Evolutionary conservation across 2,329 filamentous ascomycete genomes (phyloP).

Genomic region (Amylocarpus encephaloides): DNA sequence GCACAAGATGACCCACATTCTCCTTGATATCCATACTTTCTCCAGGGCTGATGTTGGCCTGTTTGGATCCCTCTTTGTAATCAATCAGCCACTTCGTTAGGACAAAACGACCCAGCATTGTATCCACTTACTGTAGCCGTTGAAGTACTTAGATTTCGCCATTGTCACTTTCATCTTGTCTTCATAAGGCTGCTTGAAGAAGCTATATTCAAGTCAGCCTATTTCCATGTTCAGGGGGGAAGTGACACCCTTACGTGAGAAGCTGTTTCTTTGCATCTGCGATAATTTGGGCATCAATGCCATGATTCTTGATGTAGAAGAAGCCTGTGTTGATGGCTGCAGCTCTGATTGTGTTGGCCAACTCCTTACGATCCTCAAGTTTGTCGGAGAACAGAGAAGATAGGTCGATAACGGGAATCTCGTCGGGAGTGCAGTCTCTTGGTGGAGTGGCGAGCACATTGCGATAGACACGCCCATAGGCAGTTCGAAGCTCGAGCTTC

Average conservation of each 20-base stretch:
- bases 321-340: constrained; percentile 41
- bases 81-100: background rate
- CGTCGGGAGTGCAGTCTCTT: constrained; percentile 34
- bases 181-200: constrained; percentile 42
- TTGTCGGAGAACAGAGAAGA: constrained; percentile 32
- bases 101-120: background rate
- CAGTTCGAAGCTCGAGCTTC: constrained; percentile 40
- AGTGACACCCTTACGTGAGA: constrained; percentile 18
- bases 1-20: constrained; percentile 22
- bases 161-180: constrained; percentile 37
- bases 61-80: constrained; percentile 26
- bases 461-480: constrained; percentile 39
- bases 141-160: constrained; percentile 37
- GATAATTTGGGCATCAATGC: constrained; percentile 33
- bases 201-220: constrained; percentile 27
- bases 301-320: constrained; percentile 43
- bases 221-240: background rate
- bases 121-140: constrained; percentile 37
- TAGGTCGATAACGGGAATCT: constrained; percentile 44
- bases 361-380: constrained; percentile 32
- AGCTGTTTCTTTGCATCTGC: constrained; percentile 27
- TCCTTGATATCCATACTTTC: constrained; percentile 47
- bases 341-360: constrained; percentile 35
- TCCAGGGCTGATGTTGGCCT: constrained; percentile 42
- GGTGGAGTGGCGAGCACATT: constrained; percentile 37